phyloP scores from a whole-genome alignment of 345 rosid species.

The Leavenworthia alabamica region DNA sequence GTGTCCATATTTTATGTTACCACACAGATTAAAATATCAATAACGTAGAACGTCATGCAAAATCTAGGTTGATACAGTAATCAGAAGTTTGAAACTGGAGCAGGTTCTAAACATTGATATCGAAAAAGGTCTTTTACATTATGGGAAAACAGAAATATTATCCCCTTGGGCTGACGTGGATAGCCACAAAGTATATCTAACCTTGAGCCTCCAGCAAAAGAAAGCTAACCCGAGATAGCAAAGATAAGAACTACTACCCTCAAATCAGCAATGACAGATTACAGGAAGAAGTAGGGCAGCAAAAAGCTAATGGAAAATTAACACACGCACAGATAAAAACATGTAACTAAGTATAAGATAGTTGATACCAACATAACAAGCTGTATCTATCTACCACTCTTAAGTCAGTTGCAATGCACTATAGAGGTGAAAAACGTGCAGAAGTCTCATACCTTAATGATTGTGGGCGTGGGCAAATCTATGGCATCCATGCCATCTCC shows the following conservation, averaged over 20 bases:
- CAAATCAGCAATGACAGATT: background rate
- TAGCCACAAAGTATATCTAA: constrained; percentile 13
- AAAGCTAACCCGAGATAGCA: constrained; percentile 10
- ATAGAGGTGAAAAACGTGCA: constrained; percentile 19
- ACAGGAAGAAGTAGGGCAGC: constrained; percentile 3
- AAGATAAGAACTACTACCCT: constrained; percentile 1
- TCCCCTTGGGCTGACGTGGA: constrained; percentile 1
- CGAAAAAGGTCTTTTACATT: constrained; percentile 10
- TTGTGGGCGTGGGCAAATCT: constrained; percentile 88
- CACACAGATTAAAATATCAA: background rate
- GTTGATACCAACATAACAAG: background rate
- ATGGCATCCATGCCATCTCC: constrained; percentile 77
- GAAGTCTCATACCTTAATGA: constrained; percentile 57
- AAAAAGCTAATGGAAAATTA: background rate
- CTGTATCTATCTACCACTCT: background rate
- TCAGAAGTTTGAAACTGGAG: constrained; percentile 2
- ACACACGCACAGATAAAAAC: background rate
- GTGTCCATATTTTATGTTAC: constrained; percentile 11
- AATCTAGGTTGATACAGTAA: background rate
- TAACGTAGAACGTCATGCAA: constrained; percentile 1
- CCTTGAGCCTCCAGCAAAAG: constrained; percentile 17
- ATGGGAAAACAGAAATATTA: constrained; percentile 7
- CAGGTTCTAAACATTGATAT: constrained; percentile 9
- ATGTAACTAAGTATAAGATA: background rate
- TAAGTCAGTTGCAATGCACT: constrained; percentile 4